Percentiles rank a stretch among this genome's conserved stretches.
Evolutionary conservation across 805 yeast species (phyloP).

Genomic region (Diddensiella santjacobensis): DNA sequence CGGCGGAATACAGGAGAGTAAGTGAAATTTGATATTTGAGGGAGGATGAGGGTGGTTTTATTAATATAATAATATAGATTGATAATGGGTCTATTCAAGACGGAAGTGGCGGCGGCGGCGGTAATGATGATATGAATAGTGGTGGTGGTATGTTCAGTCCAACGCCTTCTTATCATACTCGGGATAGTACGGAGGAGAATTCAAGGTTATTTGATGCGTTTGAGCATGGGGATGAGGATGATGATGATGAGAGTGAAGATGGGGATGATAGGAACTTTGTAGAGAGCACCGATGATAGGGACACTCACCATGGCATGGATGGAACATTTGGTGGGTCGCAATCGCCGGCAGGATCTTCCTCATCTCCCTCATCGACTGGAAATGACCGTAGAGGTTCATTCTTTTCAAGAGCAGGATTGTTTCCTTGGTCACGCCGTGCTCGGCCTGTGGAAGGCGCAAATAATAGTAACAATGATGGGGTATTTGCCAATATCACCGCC

Average conservation of each 20-base stretch:
- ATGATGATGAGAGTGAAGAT: slow-evolving; percentile 15
- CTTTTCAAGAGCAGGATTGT: neutral
- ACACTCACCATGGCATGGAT: neutral
- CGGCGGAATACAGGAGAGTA: neutral
- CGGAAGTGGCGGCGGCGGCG: neutral
- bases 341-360: neutral
- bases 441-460: neutral
- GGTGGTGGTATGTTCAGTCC: neutral
- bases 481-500: slow-evolving; percentile 85
- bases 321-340: neutral
- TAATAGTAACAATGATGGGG: slow-evolving; percentile 64
- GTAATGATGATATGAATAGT: no score
- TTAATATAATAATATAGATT: no score
- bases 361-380: slow-evolving; percentile 1
- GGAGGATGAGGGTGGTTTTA: no score
- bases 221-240: slow-evolving; percentile 20
- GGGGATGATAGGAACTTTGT: slow-evolving; percentile 11
- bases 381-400: neutral
- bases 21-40: no score
- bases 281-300: neutral
- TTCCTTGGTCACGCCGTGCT: slow-evolving; percentile 5
- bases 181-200: neutral
- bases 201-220: slow-evolving; percentile 23
- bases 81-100: neutral
- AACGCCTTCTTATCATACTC: neutral